Evolutionary conservation across 805 yeast species (phyloP), one percentile per base, ranked within the genome.

Genomic region (Myxozyma lipomycoides): DNA sequence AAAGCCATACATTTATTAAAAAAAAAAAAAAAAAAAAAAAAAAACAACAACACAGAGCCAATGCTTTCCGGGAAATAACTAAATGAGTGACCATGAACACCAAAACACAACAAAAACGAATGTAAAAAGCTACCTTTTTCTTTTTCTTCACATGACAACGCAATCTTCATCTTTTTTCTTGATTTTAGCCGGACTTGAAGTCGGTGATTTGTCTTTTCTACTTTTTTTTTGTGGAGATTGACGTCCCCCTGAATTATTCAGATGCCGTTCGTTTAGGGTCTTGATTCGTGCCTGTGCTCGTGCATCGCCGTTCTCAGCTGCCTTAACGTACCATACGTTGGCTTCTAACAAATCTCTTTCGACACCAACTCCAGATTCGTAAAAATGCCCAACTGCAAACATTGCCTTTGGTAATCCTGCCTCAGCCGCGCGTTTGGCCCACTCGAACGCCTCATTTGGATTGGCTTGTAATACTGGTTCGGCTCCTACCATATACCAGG

Each of bases 401-500:
- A 88, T 95, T 1, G 95, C 98, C 66, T 87, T 87, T 4, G 87
- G 77, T 34, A 77, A 73, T 15, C 86, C 86, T 36, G 79, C 70
- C 38, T 77, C 73, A 0, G 98, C 97, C 0, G 98, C 91, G 56
- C 86, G 75, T 47, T 78, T 71, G 1, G 97, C 97, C 98, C 98
- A 93, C 62, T 87, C 93, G 66, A 83, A 91, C 1, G 97, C 95
- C 68, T 90, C 96, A 46, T 71, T 77, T 48, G 83, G 85, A 66
- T 90, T 91, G 56, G 78, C 78, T 6, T 82, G 83, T 61, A 93
- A 75, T 41, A 78, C 78, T n/a, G 93, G 90, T 30, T 85, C 90
- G 30, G 86, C 82, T 0, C 98, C 98, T 24, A 88, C 84, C 67
- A 91, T 73, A 66, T 91, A 93, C 97, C 98, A 93, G 1, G 97